Evolutionary conservation across 768 basidiomycete genomes (phyloP).

Genomic region (Boletus fagicola): DNA sequence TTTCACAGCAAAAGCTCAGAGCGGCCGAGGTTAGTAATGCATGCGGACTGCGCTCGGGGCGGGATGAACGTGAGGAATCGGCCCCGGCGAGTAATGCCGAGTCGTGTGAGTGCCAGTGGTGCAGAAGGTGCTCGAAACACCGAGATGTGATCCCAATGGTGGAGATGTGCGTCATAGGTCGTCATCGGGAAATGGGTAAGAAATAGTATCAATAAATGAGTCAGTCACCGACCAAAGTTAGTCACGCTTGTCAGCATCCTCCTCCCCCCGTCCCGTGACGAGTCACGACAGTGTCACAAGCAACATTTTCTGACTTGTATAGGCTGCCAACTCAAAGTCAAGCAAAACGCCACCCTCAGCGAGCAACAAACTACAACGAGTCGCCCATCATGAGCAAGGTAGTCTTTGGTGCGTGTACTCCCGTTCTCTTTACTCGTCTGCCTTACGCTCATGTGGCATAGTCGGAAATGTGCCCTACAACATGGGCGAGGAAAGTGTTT

Average conservation of each 20-base stretch:
- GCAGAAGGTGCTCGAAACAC: constrained; percentile 4
- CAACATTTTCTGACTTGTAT: not conserved
- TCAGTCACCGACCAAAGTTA: not conserved
- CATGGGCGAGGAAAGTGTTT: constrained; percentile 64
- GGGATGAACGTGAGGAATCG: not conserved
- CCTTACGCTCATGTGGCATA: constrained; percentile 26
- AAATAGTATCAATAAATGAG: not conserved
- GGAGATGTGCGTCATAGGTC: not conserved
- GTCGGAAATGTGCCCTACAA: constrained; percentile 91
- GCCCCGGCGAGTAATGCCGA: not conserved
- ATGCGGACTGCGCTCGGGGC: not conserved
- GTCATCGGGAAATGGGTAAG: not conserved
- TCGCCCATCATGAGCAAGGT: constrained; percentile 57
- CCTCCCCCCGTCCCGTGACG: constrained; percentile 3
- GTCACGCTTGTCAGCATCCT: not conserved
- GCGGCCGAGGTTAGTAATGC: not conserved
- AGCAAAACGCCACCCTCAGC: not conserved
- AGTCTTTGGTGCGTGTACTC: constrained; percentile 58
- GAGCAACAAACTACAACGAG: not conserved
- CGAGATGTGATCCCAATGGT: not conserved
- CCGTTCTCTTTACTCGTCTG: not conserved
- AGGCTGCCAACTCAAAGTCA: not conserved
- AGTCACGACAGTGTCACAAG: constrained; percentile 18
- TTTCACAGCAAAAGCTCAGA: not conserved
- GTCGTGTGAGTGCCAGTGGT: not conserved